Conservation (phyloP, 2,329 filamentous ascomycete species). For the Neonectria punicea region DNA sequence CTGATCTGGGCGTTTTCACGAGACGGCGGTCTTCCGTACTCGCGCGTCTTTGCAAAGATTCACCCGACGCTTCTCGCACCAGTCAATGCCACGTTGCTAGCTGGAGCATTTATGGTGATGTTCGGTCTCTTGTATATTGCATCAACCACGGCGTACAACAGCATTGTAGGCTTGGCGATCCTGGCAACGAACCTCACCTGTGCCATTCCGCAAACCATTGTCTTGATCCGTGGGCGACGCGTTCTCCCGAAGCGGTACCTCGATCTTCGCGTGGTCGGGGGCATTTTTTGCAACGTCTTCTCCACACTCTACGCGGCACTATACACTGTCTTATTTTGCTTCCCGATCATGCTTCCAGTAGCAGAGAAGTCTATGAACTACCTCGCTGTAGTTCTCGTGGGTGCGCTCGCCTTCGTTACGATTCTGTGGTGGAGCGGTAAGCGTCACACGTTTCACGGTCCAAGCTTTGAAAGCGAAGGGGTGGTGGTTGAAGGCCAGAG, state of each 20-base stretch:
- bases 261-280: neutral
- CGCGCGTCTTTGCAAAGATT: neutral
- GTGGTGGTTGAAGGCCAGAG: too few species aligned
- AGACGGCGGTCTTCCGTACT: constrained; percentile 7
- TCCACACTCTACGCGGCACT: neutral
- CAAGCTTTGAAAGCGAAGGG: neutral
- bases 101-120: neutral
- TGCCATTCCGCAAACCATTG: constrained; percentile 5
- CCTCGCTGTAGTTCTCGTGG: neutral
- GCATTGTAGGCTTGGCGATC: neutral
- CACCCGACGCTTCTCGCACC: neutral
- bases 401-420: neutral
- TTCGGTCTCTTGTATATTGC: constrained; percentile 2
- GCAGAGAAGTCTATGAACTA: neutral
- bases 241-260: neutral
- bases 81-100: neutral
- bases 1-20: constrained; percentile 17
- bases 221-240: neutral
- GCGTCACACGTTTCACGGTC: neutral
- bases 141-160: constrained; percentile 8
- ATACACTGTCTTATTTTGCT: constrained; percentile 1
- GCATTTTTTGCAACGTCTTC: constrained; percentile 3
- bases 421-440: neutral
- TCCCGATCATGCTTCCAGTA: neutral
- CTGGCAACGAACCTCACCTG: neutral